Base-by-base conservation (phyloP, 2,329 filamentous ascomycete genomes). In the Cladophialophora psammophila region DNA sequence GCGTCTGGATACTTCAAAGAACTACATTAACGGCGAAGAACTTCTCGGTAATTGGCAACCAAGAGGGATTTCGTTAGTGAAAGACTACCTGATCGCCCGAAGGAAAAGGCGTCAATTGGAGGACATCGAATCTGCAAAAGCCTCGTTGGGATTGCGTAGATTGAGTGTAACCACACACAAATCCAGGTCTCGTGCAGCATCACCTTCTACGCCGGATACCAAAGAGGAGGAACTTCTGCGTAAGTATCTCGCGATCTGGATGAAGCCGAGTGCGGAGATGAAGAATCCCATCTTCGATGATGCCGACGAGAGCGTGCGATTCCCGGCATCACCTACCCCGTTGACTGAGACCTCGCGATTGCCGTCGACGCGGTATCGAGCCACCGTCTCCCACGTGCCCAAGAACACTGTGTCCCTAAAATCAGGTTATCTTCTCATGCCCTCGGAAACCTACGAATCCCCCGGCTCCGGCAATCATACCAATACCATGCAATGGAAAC, bases 1-100 rank as follows among this genome's bases (percentile, higher is more conserved):
- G 95, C 88, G 95, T 63, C 93, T 98, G 88, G 96, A 93, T 78
- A 98, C 94, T 15, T 90, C 92, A 67, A 91, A 96, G 74, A 93
- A 96, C 77, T 98, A 97, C 76, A 92, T 99, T 74, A 97, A 97
- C 78, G 95, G 95, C 63, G 94, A 99, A 79, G 95, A 99, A 78
- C 86, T 90, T 57, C 83, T 99, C 45, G 88, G 85, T 2, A 88
- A 89, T 64, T 99, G 95, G 95, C 88, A 90, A 7, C 94, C 95
- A 1, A 87, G 95, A 50, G 93, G 95, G 40, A 91, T 98, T 2
- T 96, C 93, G 0, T 82, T 99, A 0, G 90, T 99, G n/a, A 88
- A 89, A 65, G 95, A 99, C 78, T 97, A 90, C 74, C 90, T 97
- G 63, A 80, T 85, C 10, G 86, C 91, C 5, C 89, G 89, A 67